Evolutionary conservation across 805 yeast species (phyloP).

Genomic region (Yarrowia bubula): DNA sequence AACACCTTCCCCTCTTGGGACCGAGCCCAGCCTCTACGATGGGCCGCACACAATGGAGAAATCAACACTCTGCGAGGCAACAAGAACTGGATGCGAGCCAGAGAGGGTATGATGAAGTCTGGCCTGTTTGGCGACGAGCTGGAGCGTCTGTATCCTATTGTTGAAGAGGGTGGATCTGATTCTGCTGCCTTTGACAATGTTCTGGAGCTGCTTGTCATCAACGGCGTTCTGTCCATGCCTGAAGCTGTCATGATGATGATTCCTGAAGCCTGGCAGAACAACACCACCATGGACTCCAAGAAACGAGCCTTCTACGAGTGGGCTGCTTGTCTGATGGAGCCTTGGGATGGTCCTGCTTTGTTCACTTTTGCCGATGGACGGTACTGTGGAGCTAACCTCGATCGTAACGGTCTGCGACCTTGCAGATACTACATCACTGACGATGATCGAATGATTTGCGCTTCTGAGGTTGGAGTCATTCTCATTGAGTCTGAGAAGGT

Average conservation of each 20-base stretch:
- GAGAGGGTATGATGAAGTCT: constrained; percentile 95
- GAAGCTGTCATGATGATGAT: constrained; percentile 97
- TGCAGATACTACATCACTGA: constrained; percentile 95
- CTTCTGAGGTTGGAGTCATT: constrained; percentile 97
- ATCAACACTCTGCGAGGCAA: constrained; percentile 96
- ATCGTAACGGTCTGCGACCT: constrained; percentile 96
- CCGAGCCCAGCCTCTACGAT: constrained; percentile 95
- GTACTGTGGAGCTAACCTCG: constrained; percentile 97
- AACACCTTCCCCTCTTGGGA: constrained; percentile 99
- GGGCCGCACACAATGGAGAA: constrained; percentile 99
- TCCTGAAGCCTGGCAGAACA: constrained; percentile 98
- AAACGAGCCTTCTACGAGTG: constrained; percentile 95
- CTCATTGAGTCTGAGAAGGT: constrained; percentile 80
- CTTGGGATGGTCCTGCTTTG: constrained; percentile 99
- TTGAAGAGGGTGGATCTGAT: constrained; percentile 98
- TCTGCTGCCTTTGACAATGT: constrained; percentile 98
- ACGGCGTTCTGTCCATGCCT: constrained; percentile 88
- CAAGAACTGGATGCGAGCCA: constrained; percentile 98
- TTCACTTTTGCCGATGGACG: constrained; percentile 96
- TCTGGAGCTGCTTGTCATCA: constrained; percentile 82
- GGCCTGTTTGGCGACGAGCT: constrained; percentile 85
- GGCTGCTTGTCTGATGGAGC: constrained; percentile 99
- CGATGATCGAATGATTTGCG: constrained; percentile 95
- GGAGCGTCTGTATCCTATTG: constrained; percentile 87
- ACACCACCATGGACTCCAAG: constrained; percentile 78